Conservation (phyloP, 768 basidiomycete genomes). For the Amanita fuliginea region DNA sequence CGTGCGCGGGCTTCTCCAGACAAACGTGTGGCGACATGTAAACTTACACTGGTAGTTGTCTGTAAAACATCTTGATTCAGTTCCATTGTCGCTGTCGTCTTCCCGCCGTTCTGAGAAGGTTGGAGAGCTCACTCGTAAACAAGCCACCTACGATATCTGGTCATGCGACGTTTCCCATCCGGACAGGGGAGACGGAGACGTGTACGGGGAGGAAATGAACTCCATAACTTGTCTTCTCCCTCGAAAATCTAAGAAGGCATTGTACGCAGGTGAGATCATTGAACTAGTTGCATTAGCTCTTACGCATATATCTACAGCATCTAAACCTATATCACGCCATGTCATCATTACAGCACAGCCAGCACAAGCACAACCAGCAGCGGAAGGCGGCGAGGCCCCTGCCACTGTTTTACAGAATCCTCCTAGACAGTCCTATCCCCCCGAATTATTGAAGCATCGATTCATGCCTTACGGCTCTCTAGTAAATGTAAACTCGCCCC, state of each 20-base stretch:
- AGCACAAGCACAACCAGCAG: slow-evolving; percentile 13
- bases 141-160: slow-evolving; percentile 55
- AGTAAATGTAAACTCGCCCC: slow-evolving; percentile 14
- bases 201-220: slow-evolving; percentile 51
- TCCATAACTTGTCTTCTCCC: slow-evolving; percentile 54
- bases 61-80: slow-evolving; percentile 46
- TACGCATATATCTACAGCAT: background rate
- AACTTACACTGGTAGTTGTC: slow-evolving; percentile 32
- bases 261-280: slow-evolving; percentile 40
- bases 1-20: slow-evolving; percentile 27
- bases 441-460: slow-evolving; percentile 48
- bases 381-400: slow-evolving; percentile 8
- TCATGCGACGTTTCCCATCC: slow-evolving; percentile 13
- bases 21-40: background rate
- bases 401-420: slow-evolving; percentile 31
- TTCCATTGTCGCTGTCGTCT: slow-evolving; percentile 31
- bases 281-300: background rate
- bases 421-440: slow-evolving; percentile 45
- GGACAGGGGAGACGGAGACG: slow-evolving; percentile 21
- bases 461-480: slow-evolving; percentile 56
- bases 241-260: slow-evolving; percentile 40
- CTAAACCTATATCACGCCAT: slow-evolving; percentile 42
- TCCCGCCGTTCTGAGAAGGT: slow-evolving; percentile 23
- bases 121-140: slow-evolving; percentile 43
- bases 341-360: slow-evolving; percentile 47